Evolutionary conservation across 208 protist species (phyloP), one percentile per base, ranked within the genome.

Genomic region (Wallacemonas collosoma): DNA sequence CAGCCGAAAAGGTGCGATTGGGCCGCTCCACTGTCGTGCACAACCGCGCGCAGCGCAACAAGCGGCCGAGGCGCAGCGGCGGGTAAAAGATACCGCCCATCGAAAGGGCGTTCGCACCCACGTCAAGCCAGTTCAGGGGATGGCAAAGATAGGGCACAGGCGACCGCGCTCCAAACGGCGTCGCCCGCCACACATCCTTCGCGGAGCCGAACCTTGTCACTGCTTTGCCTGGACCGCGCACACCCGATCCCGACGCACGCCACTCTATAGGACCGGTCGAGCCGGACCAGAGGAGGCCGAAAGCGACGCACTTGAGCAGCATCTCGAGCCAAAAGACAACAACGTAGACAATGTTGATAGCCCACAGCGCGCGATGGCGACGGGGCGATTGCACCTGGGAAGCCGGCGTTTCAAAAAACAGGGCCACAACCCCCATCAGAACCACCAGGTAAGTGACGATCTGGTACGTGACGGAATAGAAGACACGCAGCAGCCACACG

Each of bases 291-390:
- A 87, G 39, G 1, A 83, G 35, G 2, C 88, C 88, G 45, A 84
- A 85, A 2, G 80, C 82, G 3, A 86, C 2, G 58, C 83, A 84
- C 76, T 90, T 87, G 51, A 88, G 3, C 26, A 84, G 12, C 81
- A 91, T 89, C 51, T 93, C 88, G 14, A 66, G 15, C 8, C 63
- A 70, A n/a, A 90, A 90, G 26, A 97, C 56, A 12, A 74, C 62
- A 1, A 80, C 73, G 74, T 86, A 93, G 7, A 77, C 74, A 36
- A 88, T 68, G 77, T 90, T 85, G 51, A 80, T 35, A 1, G 38
- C 14, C 14, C 63, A 38, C 14, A 89, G 68, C 40, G 40, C 47
- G 3, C 56, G 48, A 15, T 81, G 44, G 26, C 17, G 36, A 36
- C 56, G 56, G 6, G 56, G 9, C 35, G 56, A 62, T 38, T 3